phyloP scores from a whole-genome alignment of 495 filamentous ascomycete genomes.

The Patellaria atrata region DNA sequence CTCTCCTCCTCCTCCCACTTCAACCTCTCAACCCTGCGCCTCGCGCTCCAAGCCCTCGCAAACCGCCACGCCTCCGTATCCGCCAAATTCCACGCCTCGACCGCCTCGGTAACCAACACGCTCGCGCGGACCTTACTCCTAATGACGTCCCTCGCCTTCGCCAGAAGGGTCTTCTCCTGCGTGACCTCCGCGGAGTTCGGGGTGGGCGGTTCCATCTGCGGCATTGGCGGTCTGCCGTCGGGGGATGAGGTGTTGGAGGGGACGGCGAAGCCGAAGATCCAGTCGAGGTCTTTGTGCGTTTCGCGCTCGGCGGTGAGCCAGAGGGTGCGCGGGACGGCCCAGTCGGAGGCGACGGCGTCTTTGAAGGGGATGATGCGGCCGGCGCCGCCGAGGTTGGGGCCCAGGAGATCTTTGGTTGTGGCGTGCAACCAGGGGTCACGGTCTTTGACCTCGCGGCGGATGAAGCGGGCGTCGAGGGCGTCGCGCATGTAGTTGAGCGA shows the following conservation, averaged over 20 bases:
- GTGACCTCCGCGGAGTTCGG: background rate
- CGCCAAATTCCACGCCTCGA: conserved; percentile 87
- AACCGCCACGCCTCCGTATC: conserved; percentile 93
- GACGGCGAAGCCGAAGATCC: conserved; percentile 69
- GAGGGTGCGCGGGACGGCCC: conserved; percentile 43
- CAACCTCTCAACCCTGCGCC: conserved; percentile 42
- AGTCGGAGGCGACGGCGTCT: conserved; percentile 57
- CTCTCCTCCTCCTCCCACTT: conserved; percentile 61
- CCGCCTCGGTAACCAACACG: conserved; percentile 38
- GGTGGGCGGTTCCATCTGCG: background rate
- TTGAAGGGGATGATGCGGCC: conserved; percentile 63
- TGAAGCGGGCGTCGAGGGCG: conserved; percentile 45
- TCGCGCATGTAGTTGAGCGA: conserved; percentile 40
- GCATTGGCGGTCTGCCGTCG: conserved; percentile 7
- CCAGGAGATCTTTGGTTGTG: conserved; percentile 56
- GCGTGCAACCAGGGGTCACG: conserved; percentile 69
- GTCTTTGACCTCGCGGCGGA: conserved; percentile 59
- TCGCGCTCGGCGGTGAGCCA: conserved; percentile 68
- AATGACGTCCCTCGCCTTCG: conserved; percentile 32
- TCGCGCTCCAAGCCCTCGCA: conserved; percentile 53
- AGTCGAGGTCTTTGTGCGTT: conserved; percentile 55
- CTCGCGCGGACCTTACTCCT: conserved; percentile 25
- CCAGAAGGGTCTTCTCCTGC: background rate
- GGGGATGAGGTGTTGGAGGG: background rate
- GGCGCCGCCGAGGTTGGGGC: conserved; percentile 41